phyloP scores from a whole-genome alignment of 2,329 filamentous ascomycete genomes.

The Xylaria arbuscula region DNA sequence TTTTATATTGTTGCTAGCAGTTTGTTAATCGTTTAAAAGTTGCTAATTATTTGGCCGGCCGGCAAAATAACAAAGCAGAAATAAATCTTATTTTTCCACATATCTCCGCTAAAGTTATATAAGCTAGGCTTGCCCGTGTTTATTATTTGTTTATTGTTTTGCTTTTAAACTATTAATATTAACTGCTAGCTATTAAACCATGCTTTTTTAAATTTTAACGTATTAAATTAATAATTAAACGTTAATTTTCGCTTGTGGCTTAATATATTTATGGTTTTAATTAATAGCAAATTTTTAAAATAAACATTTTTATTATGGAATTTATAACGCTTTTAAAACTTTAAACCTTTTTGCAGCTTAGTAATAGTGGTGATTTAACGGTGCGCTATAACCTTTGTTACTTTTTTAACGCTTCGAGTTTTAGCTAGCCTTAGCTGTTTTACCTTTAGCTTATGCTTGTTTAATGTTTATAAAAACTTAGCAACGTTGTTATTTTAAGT shows the following conservation, averaged over 20 bases:
- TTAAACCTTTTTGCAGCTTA: not conserved
- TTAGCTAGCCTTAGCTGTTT: not conserved
- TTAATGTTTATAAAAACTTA: not conserved
- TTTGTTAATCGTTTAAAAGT: slow-evolving; percentile 11
- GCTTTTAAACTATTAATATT: not conserved
- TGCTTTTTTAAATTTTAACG: not conserved
- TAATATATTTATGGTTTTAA: not conserved
- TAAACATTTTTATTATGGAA: not conserved
- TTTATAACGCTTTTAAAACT: not conserved
- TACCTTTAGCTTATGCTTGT: not conserved
- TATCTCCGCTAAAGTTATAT: not conserved
- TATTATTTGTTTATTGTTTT: not conserved
- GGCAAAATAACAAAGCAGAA: slow-evolving; percentile 9
- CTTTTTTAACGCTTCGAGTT: not conserved
- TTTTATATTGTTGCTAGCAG: slow-evolving; percentile 29
- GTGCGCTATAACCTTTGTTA: not conserved
- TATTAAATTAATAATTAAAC: not conserved
- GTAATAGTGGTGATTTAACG: not conserved
- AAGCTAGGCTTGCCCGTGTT: not conserved
- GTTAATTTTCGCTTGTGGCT: not conserved
- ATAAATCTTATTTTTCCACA: slow-evolving; percentile 19
- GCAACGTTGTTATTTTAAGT: not conserved
- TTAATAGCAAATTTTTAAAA: not conserved
- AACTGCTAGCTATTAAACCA: not conserved
- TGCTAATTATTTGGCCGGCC: not conserved